These are phyloP conservation scores for Russula sp. DNA, from an alignment of 768 basidiomycete species.

Conservation along the genomic window DNA sequence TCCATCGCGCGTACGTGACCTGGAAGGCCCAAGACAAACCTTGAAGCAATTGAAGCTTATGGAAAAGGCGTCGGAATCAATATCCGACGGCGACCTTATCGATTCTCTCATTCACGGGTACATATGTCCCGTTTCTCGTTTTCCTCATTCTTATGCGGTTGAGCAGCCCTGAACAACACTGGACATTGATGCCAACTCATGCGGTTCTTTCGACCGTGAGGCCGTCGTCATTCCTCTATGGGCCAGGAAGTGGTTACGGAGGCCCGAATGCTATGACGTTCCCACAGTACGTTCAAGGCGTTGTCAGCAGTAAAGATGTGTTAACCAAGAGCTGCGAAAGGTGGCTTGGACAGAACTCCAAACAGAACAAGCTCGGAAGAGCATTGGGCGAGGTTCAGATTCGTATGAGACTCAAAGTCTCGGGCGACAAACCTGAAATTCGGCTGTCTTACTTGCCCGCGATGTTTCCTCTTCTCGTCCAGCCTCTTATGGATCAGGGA, in stretches of 20 bases:
- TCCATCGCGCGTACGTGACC: slow-evolving; percentile 57
- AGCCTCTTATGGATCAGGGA: slow-evolving; percentile 72
- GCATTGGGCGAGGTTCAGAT: slow-evolving; percentile 89
- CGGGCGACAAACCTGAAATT: slow-evolving; percentile 86
- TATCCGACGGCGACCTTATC: slow-evolving; percentile 93
- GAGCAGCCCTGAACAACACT: slow-evolving; percentile 85
- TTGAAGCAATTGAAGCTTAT: slow-evolving; percentile 78
- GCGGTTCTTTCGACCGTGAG: slow-evolving; percentile 86
- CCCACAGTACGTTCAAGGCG: slow-evolving; percentile 64
- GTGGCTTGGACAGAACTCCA: slow-evolving; percentile 98
- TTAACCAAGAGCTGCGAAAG: slow-evolving; percentile 41
- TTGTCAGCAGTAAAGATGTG: neutral
- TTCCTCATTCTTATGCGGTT: neutral
- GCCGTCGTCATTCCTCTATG: slow-evolving; percentile 83
- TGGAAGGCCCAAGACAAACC: slow-evolving; percentile 58
- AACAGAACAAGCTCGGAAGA: slow-evolving; percentile 75
- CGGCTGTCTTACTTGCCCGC: slow-evolving; percentile 89
- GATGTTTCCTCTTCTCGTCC: slow-evolving; percentile 76
- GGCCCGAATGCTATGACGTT: slow-evolving; percentile 69
- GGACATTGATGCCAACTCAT: slow-evolving; percentile 92
- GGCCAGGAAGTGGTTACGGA: slow-evolving; percentile 61
- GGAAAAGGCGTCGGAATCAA: slow-evolving; percentile 84
- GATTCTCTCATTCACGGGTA: slow-evolving; percentile 94
- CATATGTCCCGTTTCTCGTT: slow-evolving; percentile 25
- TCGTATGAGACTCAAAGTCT: slow-evolving; percentile 91